A percentile compares a stretch with the other conserved stretches of the same genome.
Evolutionary conservation across 441 rosid genomes (phyloP).

Genomic region (Erodium moschatum): DNA sequence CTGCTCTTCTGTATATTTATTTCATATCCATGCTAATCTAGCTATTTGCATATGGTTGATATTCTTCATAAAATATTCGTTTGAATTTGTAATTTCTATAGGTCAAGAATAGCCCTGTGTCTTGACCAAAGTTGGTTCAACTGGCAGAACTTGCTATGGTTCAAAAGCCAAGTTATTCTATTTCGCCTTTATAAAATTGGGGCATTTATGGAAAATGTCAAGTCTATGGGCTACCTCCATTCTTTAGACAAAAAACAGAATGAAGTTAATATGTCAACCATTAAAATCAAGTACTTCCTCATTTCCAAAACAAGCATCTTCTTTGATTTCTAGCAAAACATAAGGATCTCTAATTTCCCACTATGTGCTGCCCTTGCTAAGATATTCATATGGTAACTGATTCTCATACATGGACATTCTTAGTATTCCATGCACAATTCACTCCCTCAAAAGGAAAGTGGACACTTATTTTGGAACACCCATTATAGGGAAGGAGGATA

Average conservation of each 20-base stretch:
- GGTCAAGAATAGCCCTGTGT: neutral
- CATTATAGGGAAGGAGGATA: too few relatives aligned
- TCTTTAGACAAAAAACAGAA: neutral
- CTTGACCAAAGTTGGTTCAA: neutral
- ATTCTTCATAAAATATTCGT: neutral
- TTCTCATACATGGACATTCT: too few relatives aligned
- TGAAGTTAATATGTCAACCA: neutral
- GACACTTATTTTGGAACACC: too few relatives aligned
- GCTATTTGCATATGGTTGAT: neutral
- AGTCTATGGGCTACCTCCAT: neutral
- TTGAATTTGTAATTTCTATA: neutral
- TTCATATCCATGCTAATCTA: neutral
- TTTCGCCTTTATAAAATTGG: too few relatives aligned
- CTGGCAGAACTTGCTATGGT: constrained; percentile 3
- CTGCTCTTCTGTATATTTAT: neutral
- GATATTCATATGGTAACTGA: too few relatives aligned
- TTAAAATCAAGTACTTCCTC: neutral
- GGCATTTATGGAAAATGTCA: neutral
- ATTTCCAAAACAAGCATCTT: too few relatives aligned
- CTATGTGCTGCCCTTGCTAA: too few relatives aligned
- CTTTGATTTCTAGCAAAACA: too few relatives aligned
- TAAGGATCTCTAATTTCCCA: too few relatives aligned
- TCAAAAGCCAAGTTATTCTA: neutral
- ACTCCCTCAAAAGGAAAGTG: too few relatives aligned
- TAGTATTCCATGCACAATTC: too few relatives aligned